Conservation (phyloP, 345 rosid species). For the Bretschneidera sinensis region DNA sequence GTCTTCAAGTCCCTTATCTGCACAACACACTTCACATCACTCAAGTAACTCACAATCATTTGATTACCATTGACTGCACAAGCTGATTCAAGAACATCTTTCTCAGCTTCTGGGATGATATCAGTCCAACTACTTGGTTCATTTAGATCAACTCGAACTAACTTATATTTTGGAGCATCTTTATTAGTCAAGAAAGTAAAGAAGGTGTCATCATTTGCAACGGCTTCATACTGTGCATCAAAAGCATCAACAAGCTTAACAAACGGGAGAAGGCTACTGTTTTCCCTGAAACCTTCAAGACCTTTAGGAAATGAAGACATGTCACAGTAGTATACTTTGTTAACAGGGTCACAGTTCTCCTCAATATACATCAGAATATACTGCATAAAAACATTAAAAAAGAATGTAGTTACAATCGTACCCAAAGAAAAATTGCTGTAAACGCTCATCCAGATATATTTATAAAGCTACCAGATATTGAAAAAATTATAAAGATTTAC, state of each 20-base stretch:
- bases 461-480: too few relatives aligned
- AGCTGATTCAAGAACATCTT: slow-evolving; percentile 77
- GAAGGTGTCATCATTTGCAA: slow-evolving; percentile 69
- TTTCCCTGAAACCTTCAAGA: slow-evolving; percentile 54
- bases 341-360: slow-evolving; percentile 76
- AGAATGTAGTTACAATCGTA: slow-evolving; percentile 2
- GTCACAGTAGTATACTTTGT: slow-evolving; percentile 74
- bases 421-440: too few relatives aligned
- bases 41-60: slow-evolving; percentile 74
- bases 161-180: slow-evolving; percentile 78
- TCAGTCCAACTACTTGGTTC: slow-evolving; percentile 78
- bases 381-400: slow-evolving; percentile 35
- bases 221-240: slow-evolving; percentile 50
- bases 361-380: slow-evolving; percentile 49
- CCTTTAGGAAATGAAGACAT: slow-evolving; percentile 62
- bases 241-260: slow-evolving; percentile 66
- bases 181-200: slow-evolving; percentile 81
- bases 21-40: slow-evolving; percentile 73
- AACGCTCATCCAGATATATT: too few relatives aligned
- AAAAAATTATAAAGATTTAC: too few relatives aligned
- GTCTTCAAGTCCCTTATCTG: slow-evolving; percentile 79
- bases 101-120: slow-evolving; percentile 64
- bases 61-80: slow-evolving; percentile 57
- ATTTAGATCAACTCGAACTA: slow-evolving; percentile 72
- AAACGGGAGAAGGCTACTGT: slow-evolving; percentile 54